Base-by-base conservation (phyloP, 352 stramenopile species). In the Pythium rishiriense region DNA sequence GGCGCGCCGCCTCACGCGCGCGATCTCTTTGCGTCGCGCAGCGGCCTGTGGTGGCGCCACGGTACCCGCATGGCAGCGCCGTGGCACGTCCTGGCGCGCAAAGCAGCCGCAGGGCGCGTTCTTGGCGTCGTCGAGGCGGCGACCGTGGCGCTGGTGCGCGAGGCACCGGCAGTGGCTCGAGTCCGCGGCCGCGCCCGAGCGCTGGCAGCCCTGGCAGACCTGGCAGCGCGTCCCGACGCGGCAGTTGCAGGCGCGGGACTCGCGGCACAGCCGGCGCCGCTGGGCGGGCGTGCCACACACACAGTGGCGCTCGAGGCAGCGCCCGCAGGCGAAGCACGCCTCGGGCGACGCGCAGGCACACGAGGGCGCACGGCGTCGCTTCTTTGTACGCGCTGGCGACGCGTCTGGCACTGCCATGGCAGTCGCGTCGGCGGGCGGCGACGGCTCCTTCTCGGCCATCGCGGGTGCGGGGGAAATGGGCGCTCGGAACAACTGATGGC, bases 171-270 rank as follows among this genome's bases (percentile, higher is more conserved):
- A 93, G 69, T 93, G 84, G 42, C 75, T 83, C 12, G 66, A 54
- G 4, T 19, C 21, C 11, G 39, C 39, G 15, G 24, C 24, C 52
- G 51, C 7, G 46, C 52, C 17, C 24, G 3, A 6, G n/a, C 74
- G 78, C 24, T 70, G 72, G 56, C 84, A 93, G 17, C 84, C 84
- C 60, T 73, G 68, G 42, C 84, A 93, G 4, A 88, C 61, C 28
- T 53, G 49, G 49, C 84, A 93, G 28, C 82, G 78, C 25, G 33
- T 48, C 4, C 80, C 26, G 11, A 72, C 31, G 45, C 54, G 56
- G 39, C 84, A 93, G 47, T 76, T 78, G 66, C 84, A 93, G 11
- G 84, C 74, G 28, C 82, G 72, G 28, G 84, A 93, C 68, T 91
- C 80, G 29, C 67, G 68, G 43, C 84, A 93, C 21, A 85, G 48